Base-by-base conservation (phyloP, 208 protist genomes). In the Acanthamoeba castellanii region DNA sequence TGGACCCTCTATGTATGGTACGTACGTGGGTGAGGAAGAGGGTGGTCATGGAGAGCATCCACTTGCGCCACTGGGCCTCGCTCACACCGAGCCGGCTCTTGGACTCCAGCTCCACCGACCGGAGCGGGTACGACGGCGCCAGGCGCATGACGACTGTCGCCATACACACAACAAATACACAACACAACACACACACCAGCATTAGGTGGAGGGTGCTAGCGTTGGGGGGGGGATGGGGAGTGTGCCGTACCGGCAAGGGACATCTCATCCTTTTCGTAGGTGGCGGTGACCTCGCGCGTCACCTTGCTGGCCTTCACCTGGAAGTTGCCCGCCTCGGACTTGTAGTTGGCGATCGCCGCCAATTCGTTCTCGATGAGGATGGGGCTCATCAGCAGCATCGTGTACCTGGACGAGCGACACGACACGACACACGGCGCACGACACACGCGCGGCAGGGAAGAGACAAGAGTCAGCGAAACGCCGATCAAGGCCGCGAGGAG, bases 41-140 rank as follows among this genome's bases (percentile, higher is more conserved):
- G 14, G 91, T 87, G 34, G 91, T 85, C 91, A 94, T 94, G 14
- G 91, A 94, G 70, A 94, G 74, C 91, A 94, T 94, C 91, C 91
- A 94, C 57, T 94, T 94, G 30, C 91, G 45, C 91, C 91, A 94
- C 50, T 85, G 91, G 14, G 91, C 66, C 72, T 94, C 91, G 70
- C 91, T 94, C 20, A 94, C 72, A 34, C 91, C 91, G 34, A 94
- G 45, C 18, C 91, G 7, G 55, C 57, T 94, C 47, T 70, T 64
- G 70, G 52, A 85, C 50, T 94, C 91, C 18, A 94, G 45, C 70
- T 94, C 91, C 52, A 94, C 91, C 70, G 91, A 85, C 52, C 91
- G 37, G 7, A 94, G 57, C 55, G 91, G 91, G 14, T 94, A 94
- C 30, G 91, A 81, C 30, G 55, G 34, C 18, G 91, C 37, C 27